Conservation (phyloP, 805 yeast species). For the Kluyveromyces nonfermentans region DNA sequence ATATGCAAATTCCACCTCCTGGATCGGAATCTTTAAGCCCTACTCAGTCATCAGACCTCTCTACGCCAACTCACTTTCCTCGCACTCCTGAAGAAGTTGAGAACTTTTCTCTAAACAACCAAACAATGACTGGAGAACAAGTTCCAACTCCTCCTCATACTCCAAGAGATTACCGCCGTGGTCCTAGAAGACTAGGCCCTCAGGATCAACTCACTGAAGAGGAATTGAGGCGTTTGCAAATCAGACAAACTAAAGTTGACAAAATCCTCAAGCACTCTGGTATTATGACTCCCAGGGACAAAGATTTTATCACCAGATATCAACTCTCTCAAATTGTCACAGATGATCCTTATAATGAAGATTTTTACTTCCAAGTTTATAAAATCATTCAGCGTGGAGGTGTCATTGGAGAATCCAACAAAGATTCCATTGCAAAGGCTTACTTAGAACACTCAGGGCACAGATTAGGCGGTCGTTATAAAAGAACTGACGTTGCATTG, state of each 20-base stretch:
- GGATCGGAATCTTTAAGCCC: not conserved
- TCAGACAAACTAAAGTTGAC: slow-evolving; percentile 65
- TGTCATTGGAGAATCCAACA: slow-evolving; percentile 36
- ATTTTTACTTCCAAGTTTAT: slow-evolving; percentile 89
- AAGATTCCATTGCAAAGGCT: slow-evolving; percentile 82
- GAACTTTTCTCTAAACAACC: not conserved
- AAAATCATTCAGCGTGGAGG: slow-evolving; percentile 56
- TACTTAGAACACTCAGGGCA: slow-evolving; percentile 88
- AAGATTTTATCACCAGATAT: slow-evolving; percentile 87
- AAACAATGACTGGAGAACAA: not conserved
- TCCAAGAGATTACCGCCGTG: slow-evolving; percentile 9
- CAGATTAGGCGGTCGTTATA: slow-evolving; percentile 75
- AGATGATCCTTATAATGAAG: slow-evolving; percentile 95
- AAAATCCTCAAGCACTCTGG: slow-evolving; percentile 78
- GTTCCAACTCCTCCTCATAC: slow-evolving; percentile 6
- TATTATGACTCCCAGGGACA: slow-evolving; percentile 94
- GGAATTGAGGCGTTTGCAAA: slow-evolving; percentile 56
- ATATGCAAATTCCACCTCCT: slow-evolving; percentile 14
- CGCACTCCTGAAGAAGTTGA: not conserved
- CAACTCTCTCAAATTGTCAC: slow-evolving; percentile 94
- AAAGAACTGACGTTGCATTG: slow-evolving; percentile 80
- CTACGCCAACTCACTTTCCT: not conserved
- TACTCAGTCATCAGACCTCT: not conserved
- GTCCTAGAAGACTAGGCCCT: slow-evolving; percentile 17
- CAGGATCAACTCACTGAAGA: slow-evolving; percentile 50